Evolutionary conservation across 225 moss, liverwort and hornwort genomes (phyloP), one percentile per base, ranked within the genome.

Genomic region (Takakia lepidozioides): DNA sequence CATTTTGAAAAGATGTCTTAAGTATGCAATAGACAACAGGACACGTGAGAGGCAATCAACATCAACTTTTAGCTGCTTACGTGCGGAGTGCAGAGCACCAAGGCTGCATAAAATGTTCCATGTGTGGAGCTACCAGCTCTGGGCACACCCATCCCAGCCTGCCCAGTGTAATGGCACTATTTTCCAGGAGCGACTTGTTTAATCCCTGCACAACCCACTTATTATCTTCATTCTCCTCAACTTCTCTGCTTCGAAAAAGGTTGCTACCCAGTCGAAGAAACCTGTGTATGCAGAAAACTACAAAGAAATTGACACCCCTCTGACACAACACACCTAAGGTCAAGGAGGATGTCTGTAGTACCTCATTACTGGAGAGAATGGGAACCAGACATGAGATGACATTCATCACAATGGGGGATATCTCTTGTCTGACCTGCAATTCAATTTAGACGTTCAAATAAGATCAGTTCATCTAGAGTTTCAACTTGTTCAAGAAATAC

Each of bases 81-180:
- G 89, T 84, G 83, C 89, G 86, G 55, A 95, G 89, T 43, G 93
- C 89, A 54, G 68, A 70, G 71, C 89, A 95, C 93, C 93, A 95
- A 48, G 93, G 83, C 64, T 82, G 78, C 81, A 95, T 89, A 61
- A 95, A 95, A 72, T 95, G 93, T 63, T 95, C 93, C 89, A 90
- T 90, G 43, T 86, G 86, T 25, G 93, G 93, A 82, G 93, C 93
- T 56, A 95, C 93, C 57, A 95, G 84, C 61, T 95, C 93, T 57
- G 93, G 93, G 59, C 89, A 95, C 63, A 95, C 93, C 93, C 93
- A 95, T 60, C 93, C 93, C 56, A 95, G 64, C 70, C 93, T 82
- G 70, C 93, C 93, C 75, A 95, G 65, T 28, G 93, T 95, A 64
- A 95, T 95, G 50, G 93, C 93, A 69, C 93, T 95, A 74, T 95